These are phyloP conservation scores for Paramecium sexaurelia DNA, from an alignment of 73 alveolate species.

Conservation along the genomic window DNA sequence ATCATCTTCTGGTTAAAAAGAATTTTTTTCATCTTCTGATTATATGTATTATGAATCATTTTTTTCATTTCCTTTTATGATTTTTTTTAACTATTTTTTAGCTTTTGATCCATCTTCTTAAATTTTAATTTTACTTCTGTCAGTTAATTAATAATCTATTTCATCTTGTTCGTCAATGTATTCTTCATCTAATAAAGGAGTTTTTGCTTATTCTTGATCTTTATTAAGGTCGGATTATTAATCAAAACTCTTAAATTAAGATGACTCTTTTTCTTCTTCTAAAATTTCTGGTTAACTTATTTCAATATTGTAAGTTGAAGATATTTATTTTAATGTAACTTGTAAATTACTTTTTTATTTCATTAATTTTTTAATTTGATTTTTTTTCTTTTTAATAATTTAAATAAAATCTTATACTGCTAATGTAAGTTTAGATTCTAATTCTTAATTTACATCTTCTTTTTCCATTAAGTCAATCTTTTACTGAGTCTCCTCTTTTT, in stretches of 20 bases:
- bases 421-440: background rate
- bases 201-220: background rate
- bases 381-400: background rate
- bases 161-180: constrained; percentile 7
- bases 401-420: constrained; percentile 29
- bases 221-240: background rate
- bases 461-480: constrained; percentile 26
- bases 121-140: background rate
- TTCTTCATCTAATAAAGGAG: background rate
- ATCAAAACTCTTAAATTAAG: background rate
- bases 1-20: too few relatives aligned
- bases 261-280: constrained; percentile 11
- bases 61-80: background rate
- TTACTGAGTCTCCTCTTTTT: background rate
- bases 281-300: background rate
- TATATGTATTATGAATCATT: background rate
- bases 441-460: background rate
- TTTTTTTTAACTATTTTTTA: background rate
- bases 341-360: background rate
- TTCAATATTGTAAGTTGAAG: background rate
- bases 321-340: background rate
- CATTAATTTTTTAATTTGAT: background rate
- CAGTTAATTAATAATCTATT: background rate
- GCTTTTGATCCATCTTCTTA: background rate
- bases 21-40: background rate